Evolutionary conservation across 768 basidiomycete species (phyloP).

Genomic region (Xanthoconium purpureum): DNA sequence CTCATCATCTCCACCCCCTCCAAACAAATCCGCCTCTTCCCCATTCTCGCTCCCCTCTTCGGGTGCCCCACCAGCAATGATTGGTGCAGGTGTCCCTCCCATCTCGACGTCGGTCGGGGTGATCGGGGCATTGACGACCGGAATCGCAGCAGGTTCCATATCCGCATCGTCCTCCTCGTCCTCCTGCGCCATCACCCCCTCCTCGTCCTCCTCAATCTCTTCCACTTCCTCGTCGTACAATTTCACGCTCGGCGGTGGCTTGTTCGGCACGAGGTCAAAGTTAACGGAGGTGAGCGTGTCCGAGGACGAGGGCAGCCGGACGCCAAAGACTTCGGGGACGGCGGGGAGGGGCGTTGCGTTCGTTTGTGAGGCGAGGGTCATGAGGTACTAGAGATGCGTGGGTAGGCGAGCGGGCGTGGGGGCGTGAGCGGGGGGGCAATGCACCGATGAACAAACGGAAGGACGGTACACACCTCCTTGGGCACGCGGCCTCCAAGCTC

Average conservation of each 20-base stretch:
- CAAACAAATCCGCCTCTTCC: constrained; percentile 75
- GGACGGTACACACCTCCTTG: constrained; percentile 62
- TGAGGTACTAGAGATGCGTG: constrained; percentile 52
- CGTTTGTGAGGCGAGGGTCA: constrained; percentile 79
- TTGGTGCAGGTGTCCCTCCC: constrained; percentile 32
- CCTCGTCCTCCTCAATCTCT: constrained; percentile 59
- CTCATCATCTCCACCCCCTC: constrained; percentile 67
- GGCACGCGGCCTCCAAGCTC: constrained; percentile 87
- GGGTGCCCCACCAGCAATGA: constrained; percentile 34
- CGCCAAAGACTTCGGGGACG: constrained; percentile 86
- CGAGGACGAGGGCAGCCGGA: constrained; percentile 65
- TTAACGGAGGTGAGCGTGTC: constrained; percentile 78
- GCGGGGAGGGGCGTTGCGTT: constrained; percentile 77
- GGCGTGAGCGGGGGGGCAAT: background rate
- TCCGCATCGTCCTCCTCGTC: constrained; percentile 59
- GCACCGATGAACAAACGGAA: background rate
- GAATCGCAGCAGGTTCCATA: constrained; percentile 64
- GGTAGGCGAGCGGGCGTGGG: background rate
- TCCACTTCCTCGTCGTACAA: constrained; percentile 80
- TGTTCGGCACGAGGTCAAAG: constrained; percentile 84
- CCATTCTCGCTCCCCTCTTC: constrained; percentile 71
- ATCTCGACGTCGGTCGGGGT: constrained; percentile 69
- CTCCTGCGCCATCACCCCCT: constrained; percentile 38
- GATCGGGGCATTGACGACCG: constrained; percentile 31
- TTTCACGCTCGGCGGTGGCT: constrained; percentile 73